Conservation (phyloP, 2,329 filamentous ascomycete species). For the Penicillium nordicum region DNA sequence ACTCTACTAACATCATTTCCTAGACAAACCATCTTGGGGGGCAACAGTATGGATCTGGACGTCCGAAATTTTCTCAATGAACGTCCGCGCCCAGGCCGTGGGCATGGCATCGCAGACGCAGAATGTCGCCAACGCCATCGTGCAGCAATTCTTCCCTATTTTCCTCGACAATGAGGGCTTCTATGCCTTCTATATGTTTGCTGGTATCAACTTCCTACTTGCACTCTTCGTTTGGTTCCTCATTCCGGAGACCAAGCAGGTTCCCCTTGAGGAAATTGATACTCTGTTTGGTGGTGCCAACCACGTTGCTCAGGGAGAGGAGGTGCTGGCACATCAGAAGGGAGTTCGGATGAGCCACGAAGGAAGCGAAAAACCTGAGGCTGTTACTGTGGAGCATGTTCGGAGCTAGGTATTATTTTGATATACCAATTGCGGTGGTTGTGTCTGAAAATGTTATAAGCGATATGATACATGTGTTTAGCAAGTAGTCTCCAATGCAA, state of each 20-base stretch:
- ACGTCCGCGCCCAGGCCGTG: constrained; percentile 67
- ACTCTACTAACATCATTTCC: constrained; percentile 22
- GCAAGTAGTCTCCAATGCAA: constrained; percentile 3
- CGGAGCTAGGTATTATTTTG: constrained; percentile 1
- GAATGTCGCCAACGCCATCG: constrained; percentile 64
- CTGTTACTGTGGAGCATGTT: constrained; percentile 24
- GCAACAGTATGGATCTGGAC: constrained; percentile 71
- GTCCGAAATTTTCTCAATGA: constrained; percentile 66
- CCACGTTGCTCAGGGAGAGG: constrained; percentile 35
- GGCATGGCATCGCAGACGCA: constrained; percentile 63
- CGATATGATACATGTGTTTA: background rate
- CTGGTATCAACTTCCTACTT: constrained; percentile 51
- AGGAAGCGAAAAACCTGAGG: constrained; percentile 16
- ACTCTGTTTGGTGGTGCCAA: constrained; percentile 38
- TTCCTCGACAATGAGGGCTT: constrained; percentile 60
- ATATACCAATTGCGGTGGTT: background rate
- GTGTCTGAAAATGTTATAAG: background rate
- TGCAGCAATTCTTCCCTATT: constrained; percentile 68
- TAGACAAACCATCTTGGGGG: constrained; percentile 66
- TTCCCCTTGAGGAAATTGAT: constrained; percentile 39
- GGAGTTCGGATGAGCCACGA: constrained; percentile 6
- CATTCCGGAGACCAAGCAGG: constrained; percentile 52
- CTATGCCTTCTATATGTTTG: constrained; percentile 57
- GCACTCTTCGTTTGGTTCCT: constrained; percentile 51
- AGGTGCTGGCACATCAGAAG: constrained; percentile 29